Conservation (phyloP, 768 basidiomycete species). For the Paxillus rubicundulus region DNA sequence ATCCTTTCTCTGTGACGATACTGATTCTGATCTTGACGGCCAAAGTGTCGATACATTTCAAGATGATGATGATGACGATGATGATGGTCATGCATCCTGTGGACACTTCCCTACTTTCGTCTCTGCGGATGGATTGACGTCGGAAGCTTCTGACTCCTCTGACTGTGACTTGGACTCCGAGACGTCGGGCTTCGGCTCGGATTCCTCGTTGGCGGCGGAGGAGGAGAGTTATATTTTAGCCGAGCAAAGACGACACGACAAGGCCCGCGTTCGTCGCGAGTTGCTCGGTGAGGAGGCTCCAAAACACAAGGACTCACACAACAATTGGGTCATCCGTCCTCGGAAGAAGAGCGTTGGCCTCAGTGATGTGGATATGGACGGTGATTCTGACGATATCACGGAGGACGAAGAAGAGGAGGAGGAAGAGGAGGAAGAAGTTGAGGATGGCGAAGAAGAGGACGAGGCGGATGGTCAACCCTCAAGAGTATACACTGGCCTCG, state of each 20-base stretch:
- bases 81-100: constrained; percentile 32
- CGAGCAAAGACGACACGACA: constrained; percentile 44
- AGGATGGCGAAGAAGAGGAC: constrained; percentile 43
- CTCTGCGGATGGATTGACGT: constrained; percentile 57
- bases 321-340: constrained; percentile 68
- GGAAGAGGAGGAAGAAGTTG: constrained; percentile 32
- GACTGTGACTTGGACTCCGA: constrained; percentile 40
- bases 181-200: constrained; percentile 44
- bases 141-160: constrained; percentile 46
- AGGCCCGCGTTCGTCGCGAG: constrained; percentile 59
- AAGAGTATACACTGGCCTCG: constrained; percentile 57
- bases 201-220: constrained; percentile 57
- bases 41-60: constrained; percentile 35
- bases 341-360: constrained; percentile 67
- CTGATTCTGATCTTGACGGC: constrained; percentile 33
- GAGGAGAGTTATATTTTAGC: constrained; percentile 59
- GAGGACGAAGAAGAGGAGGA: constrained; percentile 53
- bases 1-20: constrained; percentile 12
- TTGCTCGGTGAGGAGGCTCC: constrained; percentile 52
- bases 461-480: constrained; percentile 45
- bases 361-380: constrained; percentile 64
- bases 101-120: constrained; percentile 64
- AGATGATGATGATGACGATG: constrained; percentile 29
- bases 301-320: constrained; percentile 40
- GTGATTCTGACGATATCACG: constrained; percentile 54